These are phyloP conservation scores for Sporobolomyces pararoseus DNA, from an alignment of 768 basidiomycete genomes.

Conservation along the genomic window DNA sequence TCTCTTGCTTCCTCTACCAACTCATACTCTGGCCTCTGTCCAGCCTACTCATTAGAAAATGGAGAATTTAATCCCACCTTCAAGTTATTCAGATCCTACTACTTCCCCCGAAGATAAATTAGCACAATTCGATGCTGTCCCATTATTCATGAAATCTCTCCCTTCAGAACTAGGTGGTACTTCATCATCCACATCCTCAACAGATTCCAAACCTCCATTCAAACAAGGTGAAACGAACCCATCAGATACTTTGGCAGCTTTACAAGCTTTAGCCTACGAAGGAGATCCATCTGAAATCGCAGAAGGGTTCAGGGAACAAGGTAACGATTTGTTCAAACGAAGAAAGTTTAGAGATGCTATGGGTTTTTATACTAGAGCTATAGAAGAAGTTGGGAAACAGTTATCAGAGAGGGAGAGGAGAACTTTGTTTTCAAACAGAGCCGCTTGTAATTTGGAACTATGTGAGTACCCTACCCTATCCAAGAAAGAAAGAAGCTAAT, in stretches of 20 bases:
- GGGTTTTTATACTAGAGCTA: conserved; percentile 82
- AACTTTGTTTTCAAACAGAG: conserved; percentile 77
- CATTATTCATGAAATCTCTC: conserved; percentile 87
- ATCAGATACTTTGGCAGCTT: conserved; percentile 67
- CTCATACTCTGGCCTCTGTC: too few relatives aligned
- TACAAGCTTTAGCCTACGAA: conserved; percentile 80
- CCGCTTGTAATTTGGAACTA: conserved; percentile 86
- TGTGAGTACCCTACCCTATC: too few relatives aligned
- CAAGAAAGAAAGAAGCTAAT: too few relatives aligned
- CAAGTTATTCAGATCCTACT: not conserved
- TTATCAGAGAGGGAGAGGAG: conserved; percentile 45
- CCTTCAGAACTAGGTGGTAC: conserved; percentile 51
- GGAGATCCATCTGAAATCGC: conserved; percentile 95
- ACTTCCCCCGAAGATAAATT: conserved; percentile 42
- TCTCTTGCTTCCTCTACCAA: too few relatives aligned
- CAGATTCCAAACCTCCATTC: not conserved
- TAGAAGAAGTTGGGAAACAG: conserved; percentile 77
- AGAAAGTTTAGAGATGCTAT: conserved; percentile 81
- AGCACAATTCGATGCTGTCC: conserved; percentile 61
- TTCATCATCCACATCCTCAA: not conserved
- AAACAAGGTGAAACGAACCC: conserved; percentile 52
- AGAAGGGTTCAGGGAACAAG: conserved; percentile 87
- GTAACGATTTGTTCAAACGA: conserved; percentile 87
- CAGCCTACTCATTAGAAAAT: too few relatives aligned
- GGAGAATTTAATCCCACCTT: too few relatives aligned